Evolutionary conservation across 176 grass and related monocot species (phyloP).

Genomic region (Dactylis glomerata): DNA sequence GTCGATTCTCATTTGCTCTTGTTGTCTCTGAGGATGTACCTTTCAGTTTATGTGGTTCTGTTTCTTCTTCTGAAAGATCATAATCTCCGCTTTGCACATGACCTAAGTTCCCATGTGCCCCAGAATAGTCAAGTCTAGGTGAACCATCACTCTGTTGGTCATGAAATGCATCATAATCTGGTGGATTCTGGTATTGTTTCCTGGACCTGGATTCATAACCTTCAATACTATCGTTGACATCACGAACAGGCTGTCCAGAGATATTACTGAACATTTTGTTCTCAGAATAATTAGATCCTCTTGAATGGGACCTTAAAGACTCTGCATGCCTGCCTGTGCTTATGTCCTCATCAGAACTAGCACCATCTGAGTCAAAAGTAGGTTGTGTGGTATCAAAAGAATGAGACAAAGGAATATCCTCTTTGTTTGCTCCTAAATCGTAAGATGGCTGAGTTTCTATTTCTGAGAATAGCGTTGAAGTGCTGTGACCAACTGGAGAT

Average conservation of each 20-base stretch:
- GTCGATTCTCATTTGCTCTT: conserved; percentile 33
- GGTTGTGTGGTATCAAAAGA: conserved; percentile 45
- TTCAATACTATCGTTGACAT: conserved; percentile 20
- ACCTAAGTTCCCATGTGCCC: not conserved
- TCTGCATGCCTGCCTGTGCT: not conserved
- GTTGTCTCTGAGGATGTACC: conserved; percentile 6
- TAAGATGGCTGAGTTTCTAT: conserved; percentile 23
- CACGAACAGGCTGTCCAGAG: conserved; percentile 22
- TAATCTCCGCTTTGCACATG: conserved; percentile 29
- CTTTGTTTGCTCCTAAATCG: conserved; percentile 40
- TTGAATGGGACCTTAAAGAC: conserved; percentile 30
- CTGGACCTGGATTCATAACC: conserved; percentile 35
- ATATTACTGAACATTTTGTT: conserved; percentile 12
- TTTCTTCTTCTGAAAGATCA: conserved; percentile 39
- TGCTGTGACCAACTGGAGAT: conserved; percentile 38
- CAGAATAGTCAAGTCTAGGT: conserved; percentile 26
- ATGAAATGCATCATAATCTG: conserved; percentile 27
- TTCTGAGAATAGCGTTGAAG: conserved; percentile 33
- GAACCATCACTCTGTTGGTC: conserved; percentile 23
- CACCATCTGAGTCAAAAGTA: conserved; percentile 76
- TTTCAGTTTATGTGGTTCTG: conserved; percentile 7
- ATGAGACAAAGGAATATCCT: conserved; percentile 17
- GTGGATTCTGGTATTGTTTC: conserved; percentile 28
- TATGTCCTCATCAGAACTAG: conserved; percentile 59
- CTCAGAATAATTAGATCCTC: conserved; percentile 16